Conservation (phyloP, 345 rosid species). For the Diplotaxis tenuifolia region DNA sequence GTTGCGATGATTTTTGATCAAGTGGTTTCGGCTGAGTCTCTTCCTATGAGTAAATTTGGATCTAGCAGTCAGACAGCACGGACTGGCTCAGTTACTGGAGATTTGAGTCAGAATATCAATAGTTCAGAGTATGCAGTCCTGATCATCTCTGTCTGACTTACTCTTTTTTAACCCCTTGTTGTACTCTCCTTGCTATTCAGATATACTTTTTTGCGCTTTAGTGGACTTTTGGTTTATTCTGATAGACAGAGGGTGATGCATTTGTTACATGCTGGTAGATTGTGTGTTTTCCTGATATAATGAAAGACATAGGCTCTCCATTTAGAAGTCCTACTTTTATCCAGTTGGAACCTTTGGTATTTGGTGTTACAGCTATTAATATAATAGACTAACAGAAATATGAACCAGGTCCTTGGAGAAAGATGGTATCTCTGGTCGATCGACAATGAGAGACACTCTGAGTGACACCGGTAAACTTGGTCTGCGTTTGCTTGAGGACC, state of each 20-base stretch:
- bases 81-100: slow-evolving; percentile 77
- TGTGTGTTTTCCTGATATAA: slow-evolving; percentile 16
- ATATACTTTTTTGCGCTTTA: neutral
- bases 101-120: slow-evolving; percentile 75
- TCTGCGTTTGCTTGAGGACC: slow-evolving; percentile 95
- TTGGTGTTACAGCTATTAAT: slow-evolving; percentile 17
- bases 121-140: slow-evolving; percentile 60
- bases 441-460: slow-evolving; percentile 52
- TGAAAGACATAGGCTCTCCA: slow-evolving; percentile 19
- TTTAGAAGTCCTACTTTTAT: slow-evolving; percentile 2
- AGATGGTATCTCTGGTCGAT: slow-evolving; percentile 49
- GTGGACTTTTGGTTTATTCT: slow-evolving; percentile 1
- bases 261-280: slow-evolving; percentile 5
- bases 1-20: slow-evolving; percentile 93
- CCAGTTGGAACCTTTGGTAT: slow-evolving; percentile 16
- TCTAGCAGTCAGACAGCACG: slow-evolving; percentile 62
- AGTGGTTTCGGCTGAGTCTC: slow-evolving; percentile 80
- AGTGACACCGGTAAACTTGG: slow-evolving; percentile 78
- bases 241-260: neutral
- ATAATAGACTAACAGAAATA: slow-evolving; percentile 29
- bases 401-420: slow-evolving; percentile 61
- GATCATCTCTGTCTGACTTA: slow-evolving; percentile 5
- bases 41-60: slow-evolving; percentile 68
- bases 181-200: neutral
- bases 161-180: neutral